Percentiles rank a stretch among this genome's conserved stretches.
Evolutionary conservation across 768 basidiomycete species (phyloP).

Genomic region (Podaxis mareebaensis): DNA sequence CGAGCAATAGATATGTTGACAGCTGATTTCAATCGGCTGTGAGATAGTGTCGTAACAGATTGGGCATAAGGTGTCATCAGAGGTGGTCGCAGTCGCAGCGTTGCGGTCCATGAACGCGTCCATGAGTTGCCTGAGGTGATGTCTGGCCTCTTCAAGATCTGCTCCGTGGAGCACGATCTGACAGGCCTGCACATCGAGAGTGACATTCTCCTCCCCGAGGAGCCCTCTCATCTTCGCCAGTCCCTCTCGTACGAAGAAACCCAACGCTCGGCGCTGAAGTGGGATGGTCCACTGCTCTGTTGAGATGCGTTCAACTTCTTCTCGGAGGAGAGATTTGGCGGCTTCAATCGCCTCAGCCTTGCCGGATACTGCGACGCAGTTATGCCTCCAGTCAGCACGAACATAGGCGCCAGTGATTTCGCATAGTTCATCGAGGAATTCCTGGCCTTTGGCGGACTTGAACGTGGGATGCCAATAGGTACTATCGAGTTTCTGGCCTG

Average conservation of each 20-base stretch:
- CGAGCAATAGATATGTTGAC: conserved; percentile 52
- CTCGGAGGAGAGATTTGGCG: conserved; percentile 45
- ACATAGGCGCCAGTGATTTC: conserved; percentile 42
- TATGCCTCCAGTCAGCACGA: conserved; percentile 45
- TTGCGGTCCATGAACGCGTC: conserved; percentile 20
- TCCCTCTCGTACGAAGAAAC: conserved; percentile 53
- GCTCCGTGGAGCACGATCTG: conserved; percentile 47
- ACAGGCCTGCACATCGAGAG: conserved; percentile 38
- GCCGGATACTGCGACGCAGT: conserved; percentile 48
- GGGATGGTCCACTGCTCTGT: conserved; percentile 41
- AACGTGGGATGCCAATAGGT: conserved; percentile 53
- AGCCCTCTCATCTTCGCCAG: conserved; percentile 50
- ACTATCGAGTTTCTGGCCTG: conserved; percentile 46
- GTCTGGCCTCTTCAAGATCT: conserved; percentile 57
- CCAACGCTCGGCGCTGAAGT: conserved; percentile 39
- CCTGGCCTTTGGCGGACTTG: conserved; percentile 24
- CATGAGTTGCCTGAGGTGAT: conserved; percentile 45
- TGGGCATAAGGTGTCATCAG: conserved; percentile 40
- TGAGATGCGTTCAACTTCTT: conserved; percentile 48
- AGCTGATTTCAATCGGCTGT: conserved; percentile 42
- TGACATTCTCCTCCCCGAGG: conserved; percentile 55
- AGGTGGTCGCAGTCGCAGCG: background rate
- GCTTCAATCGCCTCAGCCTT: conserved; percentile 35
- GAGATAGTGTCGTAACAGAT: conserved; percentile 51
- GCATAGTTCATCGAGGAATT: conserved; percentile 36